Percentiles rank a stretch among this genome's conserved stretches.
Conservation (phyloP, 2,329 filamentous ascomycete genomes). For the Boeremia lycopersici region DNA sequence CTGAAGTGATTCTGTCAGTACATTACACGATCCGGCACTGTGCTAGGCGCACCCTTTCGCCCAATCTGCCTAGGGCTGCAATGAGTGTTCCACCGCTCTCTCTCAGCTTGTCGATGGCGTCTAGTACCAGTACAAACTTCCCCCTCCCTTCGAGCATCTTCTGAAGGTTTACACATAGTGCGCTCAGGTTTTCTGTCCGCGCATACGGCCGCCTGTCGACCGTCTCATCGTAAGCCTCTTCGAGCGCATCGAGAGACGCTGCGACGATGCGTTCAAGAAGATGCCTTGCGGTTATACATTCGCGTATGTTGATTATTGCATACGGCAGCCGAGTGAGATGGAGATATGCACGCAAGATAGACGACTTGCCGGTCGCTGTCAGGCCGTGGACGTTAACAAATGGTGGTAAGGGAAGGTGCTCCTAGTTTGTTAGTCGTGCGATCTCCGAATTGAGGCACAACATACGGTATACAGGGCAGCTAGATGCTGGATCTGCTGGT, state of each 20-base stretch:
- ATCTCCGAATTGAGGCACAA: not conserved
- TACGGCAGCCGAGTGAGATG: slow-evolving; percentile 57
- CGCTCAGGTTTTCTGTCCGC: slow-evolving; percentile 80
- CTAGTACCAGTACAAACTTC: slow-evolving; percentile 82
- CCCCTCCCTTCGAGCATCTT: slow-evolving; percentile 62
- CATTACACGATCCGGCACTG: not conserved
- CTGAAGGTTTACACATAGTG: slow-evolving; percentile 74
- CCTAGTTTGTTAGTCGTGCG: slow-evolving; percentile 52
- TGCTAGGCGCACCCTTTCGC: slow-evolving; percentile 69
- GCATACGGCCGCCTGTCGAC: slow-evolving; percentile 55
- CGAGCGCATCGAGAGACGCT: slow-evolving; percentile 52
- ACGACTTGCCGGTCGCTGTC: slow-evolving; percentile 84
- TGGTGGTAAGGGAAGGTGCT: slow-evolving; percentile 69
- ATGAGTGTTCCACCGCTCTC: slow-evolving; percentile 80
- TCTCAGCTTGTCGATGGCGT: slow-evolving; percentile 83
- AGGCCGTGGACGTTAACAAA: slow-evolving; percentile 83
- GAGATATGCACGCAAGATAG: slow-evolving; percentile 69
- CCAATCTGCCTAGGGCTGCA: slow-evolving; percentile 78
- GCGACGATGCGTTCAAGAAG: slow-evolving; percentile 73
- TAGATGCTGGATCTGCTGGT: slow-evolving; percentile 56
- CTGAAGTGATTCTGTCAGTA: slow-evolving; percentile 52
- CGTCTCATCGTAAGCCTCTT: slow-evolving; percentile 48
- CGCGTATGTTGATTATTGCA: slow-evolving; percentile 69
- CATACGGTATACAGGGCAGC: slow-evolving; percentile 52
- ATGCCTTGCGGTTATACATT: slow-evolving; percentile 80